Evolutionary conservation across 805 yeast genomes (phyloP).

Genomic region (Candida sithepensis): DNA sequence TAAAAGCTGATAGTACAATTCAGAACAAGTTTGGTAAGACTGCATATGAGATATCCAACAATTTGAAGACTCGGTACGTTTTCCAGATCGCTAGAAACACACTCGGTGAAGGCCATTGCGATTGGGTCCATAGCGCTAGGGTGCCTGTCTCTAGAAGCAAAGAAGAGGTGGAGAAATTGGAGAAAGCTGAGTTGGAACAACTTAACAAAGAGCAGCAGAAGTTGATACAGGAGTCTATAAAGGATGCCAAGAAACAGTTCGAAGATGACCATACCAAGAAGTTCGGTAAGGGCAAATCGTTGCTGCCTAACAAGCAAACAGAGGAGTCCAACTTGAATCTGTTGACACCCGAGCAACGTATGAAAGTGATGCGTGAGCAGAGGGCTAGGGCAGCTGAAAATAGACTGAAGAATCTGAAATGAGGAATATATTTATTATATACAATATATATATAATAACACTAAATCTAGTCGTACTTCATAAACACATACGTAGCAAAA

Average conservation of each 20-base stretch:
- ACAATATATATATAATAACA: not conserved
- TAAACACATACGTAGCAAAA: constrained; percentile 38
- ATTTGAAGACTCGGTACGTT: constrained; percentile 41
- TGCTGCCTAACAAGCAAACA: constrained; percentile 15
- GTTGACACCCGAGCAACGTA: constrained; percentile 68
- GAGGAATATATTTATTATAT: not conserved
- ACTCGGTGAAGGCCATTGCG: constrained; percentile 65
- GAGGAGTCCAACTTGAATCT: constrained; percentile 51
- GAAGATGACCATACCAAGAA: constrained; percentile 26
- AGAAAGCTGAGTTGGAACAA: constrained; percentile 32
- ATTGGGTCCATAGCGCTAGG: constrained; percentile 61
- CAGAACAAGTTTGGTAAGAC: constrained; percentile 53
- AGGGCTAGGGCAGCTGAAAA: constrained; percentile 97
- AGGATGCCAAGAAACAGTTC: constrained; percentile 36
- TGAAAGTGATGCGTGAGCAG: constrained; percentile 85
- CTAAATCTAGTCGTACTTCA: constrained; percentile 20
- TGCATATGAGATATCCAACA: constrained; percentile 62
- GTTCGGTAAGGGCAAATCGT: constrained; percentile 36
- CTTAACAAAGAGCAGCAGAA: constrained; percentile 37
- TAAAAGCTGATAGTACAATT: constrained; percentile 69
- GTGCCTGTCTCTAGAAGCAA: constrained; percentile 59
- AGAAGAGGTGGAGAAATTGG: constrained; percentile 50
- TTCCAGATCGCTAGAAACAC: constrained; percentile 67
- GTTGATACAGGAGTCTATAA: constrained; percentile 42
- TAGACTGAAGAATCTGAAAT: constrained; percentile 43